Percentiles rank a stretch among this genome's conserved stretches.
Evolutionary conservation across 2,329 filamentous ascomycete genomes (phyloP).

Genomic region (Gaeumannomyces tritici): DNA sequence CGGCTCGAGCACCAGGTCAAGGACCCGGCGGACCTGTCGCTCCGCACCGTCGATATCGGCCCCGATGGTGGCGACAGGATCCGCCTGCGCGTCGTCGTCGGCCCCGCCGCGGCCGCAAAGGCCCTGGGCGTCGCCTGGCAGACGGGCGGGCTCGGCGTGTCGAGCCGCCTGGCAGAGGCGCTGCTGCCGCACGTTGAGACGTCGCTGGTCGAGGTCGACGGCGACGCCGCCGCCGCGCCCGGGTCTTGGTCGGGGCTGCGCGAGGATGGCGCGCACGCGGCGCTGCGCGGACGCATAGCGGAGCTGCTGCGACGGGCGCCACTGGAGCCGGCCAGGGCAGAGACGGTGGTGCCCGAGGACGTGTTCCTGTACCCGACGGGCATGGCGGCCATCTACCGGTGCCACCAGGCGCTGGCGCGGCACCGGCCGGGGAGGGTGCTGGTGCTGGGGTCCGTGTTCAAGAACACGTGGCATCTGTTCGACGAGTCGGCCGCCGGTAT

Average conservation of each 20-base stretch:
- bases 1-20: slow-evolving; percentile 25
- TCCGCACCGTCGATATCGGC: slow-evolving; percentile 30
- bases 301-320: slow-evolving; percentile 31
- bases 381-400: slow-evolving; percentile 40
- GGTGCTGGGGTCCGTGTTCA: slow-evolving; percentile 41
- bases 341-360: slow-evolving; percentile 21
- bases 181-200: slow-evolving; percentile 27
- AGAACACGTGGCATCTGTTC: slow-evolving; percentile 36
- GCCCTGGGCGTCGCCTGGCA: slow-evolving; percentile 34
- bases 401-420: slow-evolving; percentile 26
- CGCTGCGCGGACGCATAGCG: slow-evolving; percentile 28
- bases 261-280: slow-evolving; percentile 24
- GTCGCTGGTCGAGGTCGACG: slow-evolving; percentile 13
- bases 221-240: slow-evolving; percentile 4
- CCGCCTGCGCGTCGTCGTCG: slow-evolving; percentile 33
- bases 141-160: slow-evolving; percentile 34
- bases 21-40: slow-evolving; percentile 20
- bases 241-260: slow-evolving; percentile 30
- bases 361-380: slow-evolving; percentile 45
- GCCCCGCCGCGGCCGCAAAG: slow-evolving; percentile 22
- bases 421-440: slow-evolving; percentile 23
- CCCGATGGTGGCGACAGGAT: slow-evolving; percentile 13
- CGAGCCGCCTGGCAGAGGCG: slow-evolving; percentile 32
- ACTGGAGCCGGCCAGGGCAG: slow-evolving; percentile 16
- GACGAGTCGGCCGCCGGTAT: slow-evolving; percentile 30